Evolutionary conservation across 1,284 basidiomycete species (phyloP).

Genomic region (Ceratobasidium theobromae): DNA sequence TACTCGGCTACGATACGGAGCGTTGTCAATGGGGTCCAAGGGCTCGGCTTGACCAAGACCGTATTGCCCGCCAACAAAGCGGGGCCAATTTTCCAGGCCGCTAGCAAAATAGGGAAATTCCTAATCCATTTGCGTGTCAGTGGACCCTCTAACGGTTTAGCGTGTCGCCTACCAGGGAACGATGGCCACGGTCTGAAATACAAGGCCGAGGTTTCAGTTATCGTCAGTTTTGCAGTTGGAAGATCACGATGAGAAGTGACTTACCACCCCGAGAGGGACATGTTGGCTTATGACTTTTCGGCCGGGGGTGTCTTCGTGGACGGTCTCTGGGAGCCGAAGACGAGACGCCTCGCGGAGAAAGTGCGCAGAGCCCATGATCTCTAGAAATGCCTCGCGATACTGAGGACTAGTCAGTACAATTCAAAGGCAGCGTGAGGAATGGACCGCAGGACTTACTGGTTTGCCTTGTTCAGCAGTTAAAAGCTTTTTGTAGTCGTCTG

Average conservation of each 20-base stretch:
- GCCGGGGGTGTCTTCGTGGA: constrained; percentile 4
- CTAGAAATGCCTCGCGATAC: constrained; percentile 1
- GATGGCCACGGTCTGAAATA: constrained; percentile 1
- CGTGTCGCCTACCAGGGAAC: constrained; percentile 8
- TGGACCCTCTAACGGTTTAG: background rate
- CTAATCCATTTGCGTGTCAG: background rate
- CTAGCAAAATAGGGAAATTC: constrained; percentile 83
- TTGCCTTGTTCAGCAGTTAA: constrained; percentile 25
- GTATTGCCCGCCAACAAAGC: constrained; percentile 84
- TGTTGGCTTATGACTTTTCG: constrained; percentile 1
- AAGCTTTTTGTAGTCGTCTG: constrained; percentile 2
- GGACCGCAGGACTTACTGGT: background rate
- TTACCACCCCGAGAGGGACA: constrained; percentile 23
- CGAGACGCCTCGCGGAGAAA: constrained; percentile 14
- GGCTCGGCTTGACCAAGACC: constrained; percentile 85
- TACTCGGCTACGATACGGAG: constrained; percentile 51
- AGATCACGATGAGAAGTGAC: background rate
- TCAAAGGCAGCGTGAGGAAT: background rate
- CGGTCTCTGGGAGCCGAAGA: background rate
- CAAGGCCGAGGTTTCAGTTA: background rate
- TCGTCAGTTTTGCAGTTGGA: background rate
- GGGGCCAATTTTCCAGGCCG: constrained; percentile 81
- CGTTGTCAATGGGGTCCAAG: constrained; percentile 87
- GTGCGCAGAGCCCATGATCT: constrained; percentile 10
- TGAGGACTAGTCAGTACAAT: background rate